Conservation (phyloP, 805 yeast genomes). For the Pichia exigua region DNA sequence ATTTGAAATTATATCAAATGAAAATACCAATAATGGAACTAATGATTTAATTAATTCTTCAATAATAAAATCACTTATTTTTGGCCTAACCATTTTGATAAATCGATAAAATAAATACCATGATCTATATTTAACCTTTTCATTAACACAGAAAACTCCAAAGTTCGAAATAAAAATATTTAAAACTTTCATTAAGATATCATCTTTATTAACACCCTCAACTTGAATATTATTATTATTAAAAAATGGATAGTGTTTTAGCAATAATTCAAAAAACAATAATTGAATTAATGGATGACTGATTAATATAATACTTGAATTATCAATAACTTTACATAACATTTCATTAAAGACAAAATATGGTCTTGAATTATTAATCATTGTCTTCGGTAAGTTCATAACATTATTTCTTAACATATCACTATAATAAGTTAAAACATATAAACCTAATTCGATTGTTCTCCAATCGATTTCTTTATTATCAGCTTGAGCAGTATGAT, state of each 20-base stretch:
- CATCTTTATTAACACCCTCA: constrained; percentile 35
- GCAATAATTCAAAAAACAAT: constrained; percentile 74
- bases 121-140: constrained; percentile 71
- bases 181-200: constrained; percentile 53
- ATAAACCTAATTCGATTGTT: constrained; percentile 77
- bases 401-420: constrained; percentile 74
- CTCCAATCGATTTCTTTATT: constrained; percentile 52
- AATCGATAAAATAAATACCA: constrained; percentile 89
- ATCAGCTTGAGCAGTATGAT: neutral
- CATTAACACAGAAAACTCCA: constrained; percentile 71
- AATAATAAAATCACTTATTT: constrained; percentile 41
- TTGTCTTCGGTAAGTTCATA: constrained; percentile 61
- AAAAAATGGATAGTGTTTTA: constrained; percentile 67
- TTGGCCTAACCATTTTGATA: constrained; percentile 66
- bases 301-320: constrained; percentile 34
- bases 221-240: constrained; percentile 34
- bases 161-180: constrained; percentile 72
- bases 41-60: constrained; percentile 54
- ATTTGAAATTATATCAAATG: constrained; percentile 38
- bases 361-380: constrained; percentile 60
- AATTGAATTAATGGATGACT: constrained; percentile 79
- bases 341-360: constrained; percentile 54
- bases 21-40: constrained; percentile 54
- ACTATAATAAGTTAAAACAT: constrained; percentile 68
- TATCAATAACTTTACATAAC: constrained; percentile 38